phyloP scores from a whole-genome alignment of 495 filamentous ascomycete species.

The Podospora anserina region DNA sequence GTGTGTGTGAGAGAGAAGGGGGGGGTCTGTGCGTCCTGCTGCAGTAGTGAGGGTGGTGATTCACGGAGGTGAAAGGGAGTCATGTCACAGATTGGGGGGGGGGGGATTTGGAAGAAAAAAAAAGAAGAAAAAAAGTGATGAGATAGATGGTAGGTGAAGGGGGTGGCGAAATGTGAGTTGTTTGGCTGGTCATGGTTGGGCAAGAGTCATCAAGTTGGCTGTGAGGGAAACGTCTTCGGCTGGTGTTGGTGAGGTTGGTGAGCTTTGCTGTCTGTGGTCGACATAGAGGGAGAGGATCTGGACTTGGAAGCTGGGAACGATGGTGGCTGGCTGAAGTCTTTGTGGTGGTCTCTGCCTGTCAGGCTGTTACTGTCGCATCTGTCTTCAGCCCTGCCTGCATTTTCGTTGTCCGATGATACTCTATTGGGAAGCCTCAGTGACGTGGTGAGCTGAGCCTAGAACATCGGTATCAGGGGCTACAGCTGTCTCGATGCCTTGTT shows the following conservation, averaged over 20 bases:
- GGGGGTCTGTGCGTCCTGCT: not conserved
- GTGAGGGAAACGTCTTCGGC: not conserved
- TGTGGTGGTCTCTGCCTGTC: not conserved
- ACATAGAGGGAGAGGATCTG: not conserved
- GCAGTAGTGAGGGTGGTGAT: not conserved
- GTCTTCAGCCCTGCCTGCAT: not conserved
- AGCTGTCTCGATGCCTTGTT: not conserved
- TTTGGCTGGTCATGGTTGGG: not conserved
- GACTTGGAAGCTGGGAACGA: not conserved
- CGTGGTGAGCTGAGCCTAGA: not conserved
- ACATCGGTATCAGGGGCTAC: not conserved
- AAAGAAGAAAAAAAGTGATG: not conserved
- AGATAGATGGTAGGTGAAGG: not conserved
- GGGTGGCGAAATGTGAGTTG: not conserved
- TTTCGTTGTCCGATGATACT: not conserved
- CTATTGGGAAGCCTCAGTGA: not conserved
- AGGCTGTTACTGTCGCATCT: not conserved
- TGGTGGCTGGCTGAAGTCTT: not conserved
- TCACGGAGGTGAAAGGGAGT: not conserved
- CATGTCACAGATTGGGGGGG: not conserved
- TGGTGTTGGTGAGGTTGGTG: not conserved
- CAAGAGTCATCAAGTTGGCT: not conserved
- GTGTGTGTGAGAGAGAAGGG: not conserved
- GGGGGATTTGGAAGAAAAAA: not conserved
- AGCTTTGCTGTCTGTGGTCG: not conserved